A percentile compares a stretch with the other conserved stretches of the same genome.
phyloP scores from a whole-genome alignment of 768 basidiomycete genomes.

The Tylopilus sp. region DNA sequence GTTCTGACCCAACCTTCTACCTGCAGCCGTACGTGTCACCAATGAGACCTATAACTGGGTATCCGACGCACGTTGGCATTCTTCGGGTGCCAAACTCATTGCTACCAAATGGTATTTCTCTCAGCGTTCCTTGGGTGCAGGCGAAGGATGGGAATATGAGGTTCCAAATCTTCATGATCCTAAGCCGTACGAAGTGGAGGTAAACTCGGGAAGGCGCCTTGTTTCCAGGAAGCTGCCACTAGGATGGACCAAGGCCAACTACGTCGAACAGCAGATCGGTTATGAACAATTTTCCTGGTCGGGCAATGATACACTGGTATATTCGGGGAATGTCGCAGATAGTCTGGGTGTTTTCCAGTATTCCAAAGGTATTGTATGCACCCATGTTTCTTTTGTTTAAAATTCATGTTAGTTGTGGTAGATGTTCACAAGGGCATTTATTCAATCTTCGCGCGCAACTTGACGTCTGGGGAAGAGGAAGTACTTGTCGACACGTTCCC shows the following conservation, averaged over 20 bases:
- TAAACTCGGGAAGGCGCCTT: conserved; percentile 48
- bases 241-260: conserved; percentile 59
- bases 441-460: conserved; percentile 62
- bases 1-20: conserved; percentile 5
- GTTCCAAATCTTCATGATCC: conserved; percentile 35
- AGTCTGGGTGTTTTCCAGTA: conserved; percentile 46
- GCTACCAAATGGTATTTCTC: conserved; percentile 82
- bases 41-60: conserved; percentile 76
- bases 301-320: conserved; percentile 56
- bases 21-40: conserved; percentile 49
- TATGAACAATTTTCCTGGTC: conserved; percentile 69
- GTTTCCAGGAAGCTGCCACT: conserved; percentile 54
- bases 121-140: conserved; percentile 59
- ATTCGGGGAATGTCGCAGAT: conserved; percentile 62
- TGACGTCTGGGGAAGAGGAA: conserved; percentile 52
- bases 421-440: conserved; percentile 72
- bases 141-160: conserved; percentile 69
- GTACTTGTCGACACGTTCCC: conserved; percentile 54
- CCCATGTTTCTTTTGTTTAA: background rate
- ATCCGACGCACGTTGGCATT: conserved; percentile 68
- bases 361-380: conserved; percentile 53
- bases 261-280: conserved; percentile 69
- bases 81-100: conserved; percentile 55
- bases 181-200: conserved; percentile 26
- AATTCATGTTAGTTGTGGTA: conserved; percentile 20